These are phyloP conservation scores for Aureobasidium subglaciale DNA, from an alignment of 2,329 filamentous ascomycete genomes.

Conservation along the genomic window DNA sequence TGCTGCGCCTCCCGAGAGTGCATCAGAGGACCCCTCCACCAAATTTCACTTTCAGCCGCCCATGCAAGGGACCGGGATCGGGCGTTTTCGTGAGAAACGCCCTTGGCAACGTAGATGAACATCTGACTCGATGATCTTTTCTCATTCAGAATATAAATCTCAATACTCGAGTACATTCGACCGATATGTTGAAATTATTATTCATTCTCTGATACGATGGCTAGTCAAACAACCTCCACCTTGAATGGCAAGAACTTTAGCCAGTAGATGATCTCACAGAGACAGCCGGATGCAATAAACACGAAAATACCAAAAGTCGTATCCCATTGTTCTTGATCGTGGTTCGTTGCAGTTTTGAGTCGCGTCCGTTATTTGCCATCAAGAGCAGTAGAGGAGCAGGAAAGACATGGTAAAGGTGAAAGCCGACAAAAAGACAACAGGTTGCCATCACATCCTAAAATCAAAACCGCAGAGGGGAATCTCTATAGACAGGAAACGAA, in stretches of 20 bases:
- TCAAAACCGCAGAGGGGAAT: background rate
- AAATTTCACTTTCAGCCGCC: background rate
- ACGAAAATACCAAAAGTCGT: background rate
- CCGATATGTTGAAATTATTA: background rate
- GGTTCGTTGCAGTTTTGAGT: background rate
- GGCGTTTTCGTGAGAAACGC: background rate
- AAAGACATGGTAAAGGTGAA: background rate
- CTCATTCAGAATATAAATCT: background rate
- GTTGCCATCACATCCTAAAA: slow-evolving; percentile 8
- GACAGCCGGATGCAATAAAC: too few species aligned
- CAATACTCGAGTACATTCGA: background rate
- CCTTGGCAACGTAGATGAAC: slow-evolving; percentile 7
- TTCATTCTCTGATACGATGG: background rate
- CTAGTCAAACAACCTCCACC: too few species aligned
- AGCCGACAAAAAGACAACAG: background rate
- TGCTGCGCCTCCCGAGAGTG: background rate
- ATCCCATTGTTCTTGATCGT: background rate
- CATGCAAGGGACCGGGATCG: slow-evolving; percentile 2
- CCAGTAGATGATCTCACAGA: too few species aligned
- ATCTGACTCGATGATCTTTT: background rate
- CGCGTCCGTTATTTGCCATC: background rate
- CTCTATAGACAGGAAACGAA: slow-evolving; percentile 13
- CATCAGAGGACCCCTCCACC: background rate
- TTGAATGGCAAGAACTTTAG: too few species aligned
- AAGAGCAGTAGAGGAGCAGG: background rate